These are phyloP conservation scores for Neurospora sp. DNA, from an alignment of 2,329 filamentous ascomycete species.

Conservation along the genomic window DNA sequence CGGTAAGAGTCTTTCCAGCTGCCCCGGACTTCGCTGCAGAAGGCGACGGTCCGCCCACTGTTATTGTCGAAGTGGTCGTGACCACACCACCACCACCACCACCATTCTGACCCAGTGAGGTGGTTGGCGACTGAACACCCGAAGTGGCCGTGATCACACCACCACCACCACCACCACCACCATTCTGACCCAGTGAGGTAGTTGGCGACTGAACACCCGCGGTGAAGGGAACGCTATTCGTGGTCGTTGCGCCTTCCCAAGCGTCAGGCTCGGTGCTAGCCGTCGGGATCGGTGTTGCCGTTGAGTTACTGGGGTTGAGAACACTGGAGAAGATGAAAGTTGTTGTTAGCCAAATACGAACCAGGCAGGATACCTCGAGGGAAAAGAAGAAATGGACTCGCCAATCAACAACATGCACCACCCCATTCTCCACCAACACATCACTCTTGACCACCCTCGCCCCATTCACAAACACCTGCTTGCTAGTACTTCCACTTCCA, in stretches of 20 bases:
- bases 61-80: neutral
- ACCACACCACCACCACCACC: neutral
- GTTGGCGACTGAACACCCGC: constrained; percentile 38
- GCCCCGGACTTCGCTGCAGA: neutral
- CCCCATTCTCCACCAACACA: constrained; percentile 44
- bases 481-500: neutral
- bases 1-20: neutral
- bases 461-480: constrained; percentile 34
- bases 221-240: constrained; percentile 43
- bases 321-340: constrained; percentile 27
- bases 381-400: constrained; percentile 22
- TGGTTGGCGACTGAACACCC: constrained; percentile 36
- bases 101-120: neutral
- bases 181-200: constrained; percentile 3
- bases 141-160: constrained; percentile 29
- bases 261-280: constrained; percentile 38
- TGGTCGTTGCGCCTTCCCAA: constrained; percentile 43
- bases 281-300: constrained; percentile 30
- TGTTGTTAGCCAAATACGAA: neutral
- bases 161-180: no score
- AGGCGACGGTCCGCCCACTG: neutral
- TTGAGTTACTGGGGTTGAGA: constrained; percentile 44
- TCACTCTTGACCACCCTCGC: constrained; percentile 40
- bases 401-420: constrained; percentile 49
- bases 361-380: no score